Conservation (phyloP, 306 rosid species). For the Trichosanthes truncata region DNA sequence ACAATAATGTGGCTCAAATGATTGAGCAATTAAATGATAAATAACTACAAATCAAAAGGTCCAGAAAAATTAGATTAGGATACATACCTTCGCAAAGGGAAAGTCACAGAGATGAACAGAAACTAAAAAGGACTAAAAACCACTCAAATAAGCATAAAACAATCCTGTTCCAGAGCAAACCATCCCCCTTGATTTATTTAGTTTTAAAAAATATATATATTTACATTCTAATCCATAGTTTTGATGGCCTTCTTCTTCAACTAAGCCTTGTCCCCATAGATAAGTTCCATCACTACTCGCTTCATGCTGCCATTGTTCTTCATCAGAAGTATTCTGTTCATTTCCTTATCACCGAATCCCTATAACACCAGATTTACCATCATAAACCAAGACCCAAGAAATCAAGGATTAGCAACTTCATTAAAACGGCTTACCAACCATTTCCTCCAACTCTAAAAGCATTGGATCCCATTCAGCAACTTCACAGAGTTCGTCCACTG, state of each 20-base stretch:
- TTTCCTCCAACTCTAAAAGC: constrained; percentile 66
- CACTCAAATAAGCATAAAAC: background rate
- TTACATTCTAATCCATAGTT: background rate
- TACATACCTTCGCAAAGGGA: background rate
- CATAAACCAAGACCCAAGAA: background rate
- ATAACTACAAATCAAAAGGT: background rate
- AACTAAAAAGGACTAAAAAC: background rate
- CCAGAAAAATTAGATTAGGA: background rate
- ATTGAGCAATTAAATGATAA: background rate
- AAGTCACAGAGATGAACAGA: background rate
- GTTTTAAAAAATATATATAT: background rate
- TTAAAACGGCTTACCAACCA: constrained; percentile 55
- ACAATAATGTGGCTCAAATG: background rate
- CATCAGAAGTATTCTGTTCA: constrained; percentile 61
- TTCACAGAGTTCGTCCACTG: constrained; percentile 75
- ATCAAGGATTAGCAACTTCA: background rate
- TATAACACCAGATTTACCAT: constrained; percentile 30
- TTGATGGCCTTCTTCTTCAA: background rate
- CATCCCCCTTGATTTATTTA: background rate
- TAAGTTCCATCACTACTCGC: constrained; percentile 80
- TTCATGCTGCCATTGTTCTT: constrained; percentile 89
- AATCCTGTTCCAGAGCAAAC: background rate
- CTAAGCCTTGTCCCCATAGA: constrained; percentile 40
- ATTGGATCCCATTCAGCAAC: constrained; percentile 77
- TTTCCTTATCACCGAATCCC: constrained; percentile 63